These are phyloP conservation scores for Rugosomyces carneus DNA, from an alignment of 1,284 basidiomycete species.

Conservation along the genomic window DNA sequence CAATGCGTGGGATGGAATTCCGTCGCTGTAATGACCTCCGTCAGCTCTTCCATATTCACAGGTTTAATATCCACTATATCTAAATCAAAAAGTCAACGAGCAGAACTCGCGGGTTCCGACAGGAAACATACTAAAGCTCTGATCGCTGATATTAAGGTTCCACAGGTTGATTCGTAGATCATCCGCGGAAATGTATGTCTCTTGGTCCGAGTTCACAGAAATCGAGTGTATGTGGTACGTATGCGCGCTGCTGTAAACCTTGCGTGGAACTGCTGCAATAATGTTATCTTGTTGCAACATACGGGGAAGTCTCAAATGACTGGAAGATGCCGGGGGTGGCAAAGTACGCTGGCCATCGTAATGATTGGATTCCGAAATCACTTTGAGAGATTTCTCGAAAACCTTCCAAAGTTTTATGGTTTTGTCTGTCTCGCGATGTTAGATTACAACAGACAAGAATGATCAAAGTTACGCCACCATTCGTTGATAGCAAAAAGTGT, in stretches of 20 bases:
- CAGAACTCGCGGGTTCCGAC: no score
- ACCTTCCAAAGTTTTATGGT: constrained; percentile 99
- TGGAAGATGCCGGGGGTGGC: constrained; percentile 49
- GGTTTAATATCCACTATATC: constrained; percentile 99
- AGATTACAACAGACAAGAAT: constrained; percentile 4
- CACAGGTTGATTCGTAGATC: constrained; percentile 97
- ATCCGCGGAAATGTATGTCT: constrained; percentile 98
- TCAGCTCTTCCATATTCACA: constrained; percentile 99
- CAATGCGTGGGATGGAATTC: constrained; percentile 98
- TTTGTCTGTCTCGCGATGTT: constrained; percentile 66
- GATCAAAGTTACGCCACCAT: constrained; percentile 54
- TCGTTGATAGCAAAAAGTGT: constrained; percentile 96
- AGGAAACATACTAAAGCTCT: constrained; percentile 95
- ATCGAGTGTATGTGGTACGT: constrained; percentile 99
- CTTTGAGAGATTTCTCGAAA: constrained; percentile 95
- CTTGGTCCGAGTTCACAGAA: constrained; percentile 98
- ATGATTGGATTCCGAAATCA: constrained; percentile 96
- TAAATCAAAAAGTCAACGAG: constrained; percentile 31
- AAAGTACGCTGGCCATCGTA: constrained; percentile 70
- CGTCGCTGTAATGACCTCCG: constrained; percentile 98
- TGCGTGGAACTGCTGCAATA: constrained; percentile 96
- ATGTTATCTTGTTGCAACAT: constrained; percentile 96
- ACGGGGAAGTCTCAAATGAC: constrained; percentile 75
- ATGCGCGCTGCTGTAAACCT: constrained; percentile 98
- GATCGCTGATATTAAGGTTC: constrained; percentile 98